Evolutionary conservation across 106 monocot species (phyloP).

Genomic region (Dendrobium huoshanense): DNA sequence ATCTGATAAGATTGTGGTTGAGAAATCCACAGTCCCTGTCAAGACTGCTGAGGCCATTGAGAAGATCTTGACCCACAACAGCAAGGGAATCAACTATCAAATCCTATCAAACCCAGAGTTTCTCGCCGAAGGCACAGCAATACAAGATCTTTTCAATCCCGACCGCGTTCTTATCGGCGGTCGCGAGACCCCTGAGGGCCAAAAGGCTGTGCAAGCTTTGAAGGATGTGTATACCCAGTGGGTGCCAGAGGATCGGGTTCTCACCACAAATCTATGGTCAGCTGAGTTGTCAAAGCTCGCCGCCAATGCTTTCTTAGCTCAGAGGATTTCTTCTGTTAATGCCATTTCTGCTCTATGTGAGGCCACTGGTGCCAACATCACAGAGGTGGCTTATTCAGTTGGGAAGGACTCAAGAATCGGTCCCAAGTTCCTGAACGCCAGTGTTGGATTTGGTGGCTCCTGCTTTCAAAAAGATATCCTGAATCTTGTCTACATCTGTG

Average conservation of each 20-base stretch:
- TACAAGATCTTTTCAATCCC: slow-evolving; percentile 36
- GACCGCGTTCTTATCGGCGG: slow-evolving; percentile 47
- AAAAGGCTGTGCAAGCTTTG: slow-evolving; percentile 29
- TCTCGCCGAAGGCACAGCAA: slow-evolving; percentile 22
- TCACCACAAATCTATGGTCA: slow-evolving; percentile 51
- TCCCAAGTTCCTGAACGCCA: slow-evolving; percentile 43
- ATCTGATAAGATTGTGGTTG: slow-evolving; percentile 26
- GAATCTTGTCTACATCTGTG: slow-evolving; percentile 51
- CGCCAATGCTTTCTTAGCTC: slow-evolving; percentile 46
- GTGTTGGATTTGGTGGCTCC: slow-evolving; percentile 44
- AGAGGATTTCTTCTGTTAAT: slow-evolving; percentile 49
- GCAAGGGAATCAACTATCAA: slow-evolving; percentile 27
- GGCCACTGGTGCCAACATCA: slow-evolving; percentile 37
- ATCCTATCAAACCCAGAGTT: slow-evolving; percentile 28
- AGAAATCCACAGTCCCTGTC: slow-evolving; percentile 26
- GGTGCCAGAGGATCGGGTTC: slow-evolving; percentile 37
- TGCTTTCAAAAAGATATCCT: slow-evolving; percentile 55
- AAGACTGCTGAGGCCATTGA: slow-evolving; percentile 26
- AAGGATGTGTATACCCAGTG: slow-evolving; percentile 39
- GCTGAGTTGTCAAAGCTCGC: slow-evolving; percentile 53
- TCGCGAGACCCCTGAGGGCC: slow-evolving; percentile 32
- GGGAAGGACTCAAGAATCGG: slow-evolving; percentile 45
- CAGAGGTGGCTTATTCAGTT: slow-evolving; percentile 38
- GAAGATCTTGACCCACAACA: slow-evolving; percentile 26
- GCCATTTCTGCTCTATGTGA: slow-evolving; percentile 41